These are phyloP conservation scores for Microbotryomycetes sp. DNA, from an alignment of 1,284 basidiomycete species.

Conservation along the genomic window DNA sequence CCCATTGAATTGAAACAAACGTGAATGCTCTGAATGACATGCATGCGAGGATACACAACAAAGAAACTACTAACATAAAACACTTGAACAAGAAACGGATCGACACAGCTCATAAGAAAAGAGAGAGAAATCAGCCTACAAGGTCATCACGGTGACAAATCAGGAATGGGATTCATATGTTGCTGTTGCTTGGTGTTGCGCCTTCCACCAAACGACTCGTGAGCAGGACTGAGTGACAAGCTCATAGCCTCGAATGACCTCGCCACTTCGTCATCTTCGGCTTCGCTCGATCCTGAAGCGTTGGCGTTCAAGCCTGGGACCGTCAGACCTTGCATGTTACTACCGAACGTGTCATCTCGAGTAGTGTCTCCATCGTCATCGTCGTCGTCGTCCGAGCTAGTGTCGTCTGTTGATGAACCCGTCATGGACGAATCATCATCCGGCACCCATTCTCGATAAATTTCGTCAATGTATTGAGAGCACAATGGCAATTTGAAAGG, in stretches of 20 bases:
- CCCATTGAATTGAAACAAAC: no score
- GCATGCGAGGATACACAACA: no score
- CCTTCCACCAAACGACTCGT: slow-evolving; percentile 6
- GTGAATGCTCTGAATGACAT: no score
- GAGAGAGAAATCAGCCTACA: no score
- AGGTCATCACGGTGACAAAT: background rate
- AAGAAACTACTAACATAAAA: no score
- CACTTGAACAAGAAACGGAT: no score
- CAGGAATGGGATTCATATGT: background rate
- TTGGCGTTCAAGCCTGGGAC: slow-evolving; percentile 18
- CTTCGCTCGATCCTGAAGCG: slow-evolving; percentile 4
- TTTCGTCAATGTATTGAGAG: slow-evolving; percentile 46
- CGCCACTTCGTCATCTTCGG: slow-evolving; percentile 27
- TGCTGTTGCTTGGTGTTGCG: background rate
- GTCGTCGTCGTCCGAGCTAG: slow-evolving; percentile 36
- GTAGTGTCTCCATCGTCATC: slow-evolving; percentile 16
- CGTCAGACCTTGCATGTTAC: slow-evolving; percentile 12
- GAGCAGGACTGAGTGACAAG: slow-evolving; percentile 4
- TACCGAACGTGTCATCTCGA: slow-evolving; percentile 1
- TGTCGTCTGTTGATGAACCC: slow-evolving; percentile 15
- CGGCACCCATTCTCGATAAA: slow-evolving; percentile 51
- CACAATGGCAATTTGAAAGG: slow-evolving; percentile 77
- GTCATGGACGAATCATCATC: slow-evolving; percentile 46
- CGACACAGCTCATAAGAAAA: no score
- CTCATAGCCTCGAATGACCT: slow-evolving; percentile 31